Base-by-base conservation (phyloP, 2,329 filamentous ascomycete genomes). In the Akanthomyces uredinophilus region DNA sequence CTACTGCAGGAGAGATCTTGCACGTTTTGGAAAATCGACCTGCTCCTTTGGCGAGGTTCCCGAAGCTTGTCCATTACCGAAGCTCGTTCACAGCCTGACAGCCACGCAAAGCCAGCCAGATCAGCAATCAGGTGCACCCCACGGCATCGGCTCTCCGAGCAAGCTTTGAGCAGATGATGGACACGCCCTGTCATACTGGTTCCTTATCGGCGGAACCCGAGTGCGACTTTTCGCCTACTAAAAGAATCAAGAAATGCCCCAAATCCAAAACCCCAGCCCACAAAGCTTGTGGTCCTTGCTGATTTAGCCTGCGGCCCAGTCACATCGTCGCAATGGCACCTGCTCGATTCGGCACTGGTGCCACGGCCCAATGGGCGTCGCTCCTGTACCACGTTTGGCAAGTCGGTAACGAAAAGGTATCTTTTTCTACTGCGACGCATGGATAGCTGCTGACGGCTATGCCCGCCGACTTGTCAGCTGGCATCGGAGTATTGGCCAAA, bases 351-450 rank as follows among this genome's bases (percentile, higher is more conserved):
- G 50, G 58, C 8, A 51, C 32, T 18, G 57, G 24, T 13, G 5
- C 22, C 14, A 52, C 32, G 50, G 53, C 18, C 60, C 60, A 62
- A 62, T 58, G 46, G 46, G 60, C 53, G 37, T 62, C 52, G 46
- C 13, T 32, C 46, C 46, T 35, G 50, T 46, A 46, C 60, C 60
- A 62, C 60, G 60, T 62, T 62, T 62, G 53, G 54, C 60, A 53
- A 57, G 60, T 57, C 46, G 52, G 47, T 55, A 62, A 27, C 39
- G n/a, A 20, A 18, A 58, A 32, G 18, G n/a, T 32, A 7, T 22
- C 18, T 5, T 29, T 32, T 27, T n/a, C 32, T 35, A 29, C 18
- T 18, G 29, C 37, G 32, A 6, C 5, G n/a, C 32, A 54, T 54
- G 51, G 35, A 51, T 51, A 27, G 32, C 51, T 35, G 58, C 58